Evolutionary conservation across 2,329 filamentous ascomycete genomes (phyloP).

Genomic region (Trichophyton simii): DNA sequence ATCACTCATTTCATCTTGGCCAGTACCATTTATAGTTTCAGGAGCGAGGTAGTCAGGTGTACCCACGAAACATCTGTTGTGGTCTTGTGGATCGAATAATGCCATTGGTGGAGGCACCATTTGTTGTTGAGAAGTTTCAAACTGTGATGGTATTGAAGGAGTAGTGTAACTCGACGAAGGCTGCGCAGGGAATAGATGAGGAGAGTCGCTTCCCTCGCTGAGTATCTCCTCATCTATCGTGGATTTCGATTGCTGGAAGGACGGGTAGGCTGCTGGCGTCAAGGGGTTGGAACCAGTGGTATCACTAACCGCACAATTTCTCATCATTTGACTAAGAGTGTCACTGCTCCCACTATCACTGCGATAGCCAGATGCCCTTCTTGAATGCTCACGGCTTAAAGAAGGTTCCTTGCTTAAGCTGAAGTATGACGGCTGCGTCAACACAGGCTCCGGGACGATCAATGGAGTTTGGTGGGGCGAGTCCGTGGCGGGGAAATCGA

Average conservation of each 20-base stretch:
- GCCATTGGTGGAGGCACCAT: conserved; percentile 91
- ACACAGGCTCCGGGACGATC: conserved; percentile 62
- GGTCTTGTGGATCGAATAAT: conserved; percentile 89
- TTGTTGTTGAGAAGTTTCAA: conserved; percentile 40
- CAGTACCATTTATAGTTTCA: conserved; percentile 88
- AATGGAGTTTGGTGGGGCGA: conserved; percentile 78
- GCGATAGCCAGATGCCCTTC: conserved; percentile 64
- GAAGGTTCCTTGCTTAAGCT: conserved; percentile 39
- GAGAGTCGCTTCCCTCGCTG: conserved; percentile 59
- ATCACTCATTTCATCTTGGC: conserved; percentile 96
- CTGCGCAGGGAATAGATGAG: conserved; percentile 60
- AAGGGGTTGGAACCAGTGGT: conserved; percentile 14
- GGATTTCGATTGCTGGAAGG: conserved; percentile 5
- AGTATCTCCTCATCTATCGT: conserved; percentile 60
- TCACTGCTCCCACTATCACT: conserved; percentile 93
- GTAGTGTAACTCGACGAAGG: conserved; percentile 40
- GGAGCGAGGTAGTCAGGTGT: conserved; percentile 95
- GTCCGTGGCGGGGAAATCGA: conserved; percentile 68
- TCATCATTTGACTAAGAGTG: conserved; percentile 67
- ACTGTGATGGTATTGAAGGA: conserved; percentile 18
- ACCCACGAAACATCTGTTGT: conserved; percentile 82
- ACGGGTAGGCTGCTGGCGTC: conserved; percentile 15
- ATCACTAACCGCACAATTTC: conserved; percentile 63
- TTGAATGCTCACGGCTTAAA: conserved; percentile 48
- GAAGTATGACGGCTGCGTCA: conserved; percentile 84